phyloP scores from a whole-genome alignment of 129 eudicot genomes.

The Artemisia argyi region DNA sequence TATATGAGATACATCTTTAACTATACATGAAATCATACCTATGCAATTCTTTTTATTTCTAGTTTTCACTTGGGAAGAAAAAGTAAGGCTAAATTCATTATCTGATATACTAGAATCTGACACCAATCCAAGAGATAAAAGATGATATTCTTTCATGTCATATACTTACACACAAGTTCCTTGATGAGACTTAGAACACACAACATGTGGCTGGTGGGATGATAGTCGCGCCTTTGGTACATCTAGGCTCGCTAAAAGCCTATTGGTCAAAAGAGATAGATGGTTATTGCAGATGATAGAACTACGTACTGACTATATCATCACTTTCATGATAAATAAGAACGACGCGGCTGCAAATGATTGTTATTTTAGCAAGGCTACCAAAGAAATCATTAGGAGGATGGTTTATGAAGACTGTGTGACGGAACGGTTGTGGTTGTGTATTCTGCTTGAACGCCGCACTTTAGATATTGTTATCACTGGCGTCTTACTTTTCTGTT shows the following conservation, averaged over 20 bases:
- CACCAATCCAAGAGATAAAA: slow-evolving; percentile 8
- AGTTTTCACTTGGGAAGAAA: not conserved
- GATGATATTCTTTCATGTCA: too few species aligned
- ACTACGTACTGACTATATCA: not conserved
- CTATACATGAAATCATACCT: slow-evolving; percentile 20
- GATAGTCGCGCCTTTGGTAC: too few species aligned
- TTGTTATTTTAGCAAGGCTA: too few species aligned
- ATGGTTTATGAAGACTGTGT: slow-evolving; percentile 3
- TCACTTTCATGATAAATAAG: too few species aligned
- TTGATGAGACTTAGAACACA: too few species aligned
- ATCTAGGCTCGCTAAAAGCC: too few species aligned
- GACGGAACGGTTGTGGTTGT: slow-evolving; percentile 23
- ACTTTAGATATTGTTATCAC: slow-evolving; percentile 16
- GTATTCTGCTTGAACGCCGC: slow-evolving; percentile 32
- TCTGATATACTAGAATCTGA: not conserved
- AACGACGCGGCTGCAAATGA: too few species aligned
- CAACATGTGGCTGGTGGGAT: too few species aligned
- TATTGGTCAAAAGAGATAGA: too few species aligned
- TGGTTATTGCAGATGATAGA: not conserved
- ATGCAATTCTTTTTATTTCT: slow-evolving; percentile 13
- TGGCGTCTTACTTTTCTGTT: slow-evolving; percentile 29
- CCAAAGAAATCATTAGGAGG: slow-evolving; percentile 1
- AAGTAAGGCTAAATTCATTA: too few species aligned
- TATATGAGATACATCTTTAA: not conserved
- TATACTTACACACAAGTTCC: too few species aligned